phyloP scores from a whole-genome alignment of 2,329 filamentous ascomycete species.

The Cytospora paraplurivora region DNA sequence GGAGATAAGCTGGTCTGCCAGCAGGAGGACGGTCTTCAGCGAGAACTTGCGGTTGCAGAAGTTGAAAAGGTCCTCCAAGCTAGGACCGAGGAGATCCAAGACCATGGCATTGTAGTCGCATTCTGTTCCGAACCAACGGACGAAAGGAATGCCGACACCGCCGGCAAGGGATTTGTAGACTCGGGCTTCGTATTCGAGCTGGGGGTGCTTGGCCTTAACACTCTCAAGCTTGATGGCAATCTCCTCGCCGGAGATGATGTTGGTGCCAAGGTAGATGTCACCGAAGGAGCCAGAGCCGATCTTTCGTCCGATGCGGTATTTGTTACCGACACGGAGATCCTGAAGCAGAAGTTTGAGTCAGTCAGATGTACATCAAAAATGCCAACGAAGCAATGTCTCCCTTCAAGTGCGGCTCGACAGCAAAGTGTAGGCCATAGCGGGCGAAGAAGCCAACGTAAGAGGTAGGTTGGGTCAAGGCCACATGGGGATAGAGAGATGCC shows the following conservation, averaged over 20 bases:
- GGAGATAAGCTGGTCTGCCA: constrained; percentile 97
- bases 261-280: constrained; percentile 98
- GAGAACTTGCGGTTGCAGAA: constrained; percentile 99
- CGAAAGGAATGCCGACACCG: constrained; percentile 96
- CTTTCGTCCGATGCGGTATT: constrained; percentile 99
- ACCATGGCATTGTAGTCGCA: constrained; percentile 99
- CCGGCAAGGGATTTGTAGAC: constrained; percentile 90
- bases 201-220: constrained; percentile 98
- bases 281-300: constrained; percentile 97
- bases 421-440: not conserved
- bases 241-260: constrained; percentile 99
- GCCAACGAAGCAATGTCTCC: not conserved
- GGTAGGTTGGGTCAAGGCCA: not conserved
- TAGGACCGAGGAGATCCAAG: constrained; percentile 91
- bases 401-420: not conserved
- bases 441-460: not conserved
- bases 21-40: constrained; percentile 92
- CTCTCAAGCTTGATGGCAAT: constrained; percentile 99
- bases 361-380: not conserved
- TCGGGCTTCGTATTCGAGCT: constrained; percentile 97
- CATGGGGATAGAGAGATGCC: not conserved
- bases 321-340: constrained; percentile 99
- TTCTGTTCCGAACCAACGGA: constrained; percentile 99
- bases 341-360: constrained; percentile 42
- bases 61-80: constrained; percentile 98